Conservation (phyloP, 2,329 filamentous ascomycete genomes). For the Clarireedia homoeocarpa region DNA sequence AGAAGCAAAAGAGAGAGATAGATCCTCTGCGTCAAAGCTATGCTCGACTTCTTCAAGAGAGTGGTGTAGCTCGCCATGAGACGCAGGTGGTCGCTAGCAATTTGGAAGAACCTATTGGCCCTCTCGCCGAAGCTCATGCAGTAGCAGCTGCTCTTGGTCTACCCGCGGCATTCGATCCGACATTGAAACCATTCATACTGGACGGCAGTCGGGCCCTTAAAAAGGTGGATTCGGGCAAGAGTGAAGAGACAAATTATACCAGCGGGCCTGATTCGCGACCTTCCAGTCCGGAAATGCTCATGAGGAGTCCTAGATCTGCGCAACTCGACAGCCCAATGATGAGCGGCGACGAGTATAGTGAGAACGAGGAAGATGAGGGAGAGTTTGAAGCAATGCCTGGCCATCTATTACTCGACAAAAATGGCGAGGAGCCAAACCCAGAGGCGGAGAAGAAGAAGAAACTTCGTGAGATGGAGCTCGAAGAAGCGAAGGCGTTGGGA, state of each 20-base stretch:
- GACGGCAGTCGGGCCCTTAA: slow-evolving; percentile 15
- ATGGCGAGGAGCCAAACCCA: slow-evolving; percentile 10
- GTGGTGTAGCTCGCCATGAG: slow-evolving; percentile 32
- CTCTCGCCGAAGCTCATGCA: slow-evolving; percentile 56
- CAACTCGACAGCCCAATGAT: slow-evolving; percentile 22
- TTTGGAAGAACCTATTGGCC: slow-evolving; percentile 26
- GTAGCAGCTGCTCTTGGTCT: slow-evolving; percentile 56
- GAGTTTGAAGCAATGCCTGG: slow-evolving; percentile 29
- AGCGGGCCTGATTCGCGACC: slow-evolving; percentile 29
- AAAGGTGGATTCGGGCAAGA: slow-evolving; percentile 23
- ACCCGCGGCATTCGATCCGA: slow-evolving; percentile 55
- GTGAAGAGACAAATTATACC: slow-evolving; percentile 18
- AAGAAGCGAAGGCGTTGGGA: slow-evolving; percentile 45
- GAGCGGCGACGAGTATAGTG: slow-evolving; percentile 32
- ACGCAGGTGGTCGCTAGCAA: slow-evolving; percentile 20
- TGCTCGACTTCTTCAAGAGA: slow-evolving; percentile 56
- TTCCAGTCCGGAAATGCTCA: slow-evolving; percentile 32
- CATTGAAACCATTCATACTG: slow-evolving; percentile 47
- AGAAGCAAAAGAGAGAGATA: slow-evolving; percentile 59
- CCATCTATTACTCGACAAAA: slow-evolving; percentile 19
- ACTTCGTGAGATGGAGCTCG: slow-evolving; percentile 52
- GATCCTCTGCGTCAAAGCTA: slow-evolving; percentile 58
- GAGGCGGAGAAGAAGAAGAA: slow-evolving; percentile 38
- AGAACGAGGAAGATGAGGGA: slow-evolving; percentile 29
- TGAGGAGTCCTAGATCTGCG: slow-evolving; percentile 35